These are phyloP conservation scores for Colletotrichum sp. DNA, from an alignment of 2,329 filamentous ascomycete genomes.

Conservation along the genomic window DNA sequence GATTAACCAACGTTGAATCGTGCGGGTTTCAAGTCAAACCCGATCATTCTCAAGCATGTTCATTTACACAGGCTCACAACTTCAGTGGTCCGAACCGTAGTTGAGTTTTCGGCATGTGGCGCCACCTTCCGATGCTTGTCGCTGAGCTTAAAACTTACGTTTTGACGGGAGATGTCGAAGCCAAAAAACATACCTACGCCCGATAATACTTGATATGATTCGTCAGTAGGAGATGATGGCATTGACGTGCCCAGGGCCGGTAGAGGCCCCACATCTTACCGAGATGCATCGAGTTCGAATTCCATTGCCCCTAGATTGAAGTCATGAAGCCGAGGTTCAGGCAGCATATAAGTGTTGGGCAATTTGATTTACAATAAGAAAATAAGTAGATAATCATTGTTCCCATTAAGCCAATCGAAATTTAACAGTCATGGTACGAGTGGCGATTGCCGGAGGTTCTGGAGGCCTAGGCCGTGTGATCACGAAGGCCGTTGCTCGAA, in stretches of 20 bases:
- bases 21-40: not conserved
- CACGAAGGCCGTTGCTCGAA: not conserved
- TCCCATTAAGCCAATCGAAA: not conserved
- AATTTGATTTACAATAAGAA: not conserved
- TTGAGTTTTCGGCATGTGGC: not conserved
- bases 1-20: not conserved
- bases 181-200: not conserved
- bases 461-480: not conserved
- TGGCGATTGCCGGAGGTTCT: not conserved
- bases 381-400: not conserved
- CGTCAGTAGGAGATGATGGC: not conserved
- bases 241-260: not conserved
- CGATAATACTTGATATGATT: not conserved
- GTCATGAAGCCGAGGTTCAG: not conserved
- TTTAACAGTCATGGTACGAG: not conserved
- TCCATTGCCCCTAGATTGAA: not conserved
- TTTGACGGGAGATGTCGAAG: not conserved
- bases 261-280: not conserved
- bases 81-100: not conserved
- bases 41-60: not conserved
- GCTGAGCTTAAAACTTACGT: not conserved
- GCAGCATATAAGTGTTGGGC: not conserved
- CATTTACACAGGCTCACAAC: not conserved
- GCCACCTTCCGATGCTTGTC: not conserved
- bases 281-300: not conserved